Evolutionary conservation across 2,329 filamentous ascomycete genomes (phyloP).

Genomic region (Colletotrichum horii): DNA sequence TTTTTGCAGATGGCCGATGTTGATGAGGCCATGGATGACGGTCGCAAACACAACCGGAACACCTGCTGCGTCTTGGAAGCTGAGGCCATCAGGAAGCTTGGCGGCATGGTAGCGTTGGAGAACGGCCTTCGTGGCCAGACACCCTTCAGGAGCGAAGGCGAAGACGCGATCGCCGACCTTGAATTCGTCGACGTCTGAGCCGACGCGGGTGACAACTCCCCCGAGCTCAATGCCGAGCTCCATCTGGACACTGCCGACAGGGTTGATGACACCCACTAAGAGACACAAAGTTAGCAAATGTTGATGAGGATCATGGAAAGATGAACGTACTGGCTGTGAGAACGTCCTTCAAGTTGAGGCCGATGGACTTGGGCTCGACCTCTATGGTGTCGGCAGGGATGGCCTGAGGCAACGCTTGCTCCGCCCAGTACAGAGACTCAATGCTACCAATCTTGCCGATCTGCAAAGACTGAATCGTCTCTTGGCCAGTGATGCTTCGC

Average conservation of each 20-base stretch:
- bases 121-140: background rate
- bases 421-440: background rate
- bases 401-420: background rate
- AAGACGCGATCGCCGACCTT: constrained; percentile 29
- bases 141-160: background rate
- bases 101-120: constrained; percentile 9
- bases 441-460: background rate
- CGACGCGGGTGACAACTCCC: constrained; percentile 26
- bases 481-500: background rate
- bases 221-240: constrained; percentile 21
- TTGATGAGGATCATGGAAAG: background rate
- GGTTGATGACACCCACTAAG: background rate
- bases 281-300: background rate
- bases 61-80: constrained; percentile 30
- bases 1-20: constrained; percentile 22
- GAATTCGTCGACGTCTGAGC: constrained; percentile 20
- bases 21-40: constrained; percentile 26
- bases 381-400: background rate
- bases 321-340: background rate
- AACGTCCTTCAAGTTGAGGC: background rate
- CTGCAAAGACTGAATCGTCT: background rate
- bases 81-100: constrained; percentile 32
- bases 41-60: constrained; percentile 35
- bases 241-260: background rate
- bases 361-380: background rate